phyloP scores from a whole-genome alignment of 2,329 filamentous ascomycete species.

The Esteya vermicola region DNA sequence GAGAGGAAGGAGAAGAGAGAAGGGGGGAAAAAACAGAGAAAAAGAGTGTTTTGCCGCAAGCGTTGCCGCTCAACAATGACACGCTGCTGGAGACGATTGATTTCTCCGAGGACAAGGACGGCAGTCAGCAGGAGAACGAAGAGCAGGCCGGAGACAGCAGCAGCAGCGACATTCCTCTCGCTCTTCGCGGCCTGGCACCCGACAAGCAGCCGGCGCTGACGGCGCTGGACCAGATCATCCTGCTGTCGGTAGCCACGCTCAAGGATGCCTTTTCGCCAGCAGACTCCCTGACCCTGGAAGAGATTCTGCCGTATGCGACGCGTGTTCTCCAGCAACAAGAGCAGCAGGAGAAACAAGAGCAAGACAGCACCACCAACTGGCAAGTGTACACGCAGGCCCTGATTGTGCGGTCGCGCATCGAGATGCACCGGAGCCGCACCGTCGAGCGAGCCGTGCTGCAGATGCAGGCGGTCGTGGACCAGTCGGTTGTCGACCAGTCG shows the following conservation, averaged over 20 bases:
- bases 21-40: conserved; percentile 12
- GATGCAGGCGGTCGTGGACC: conserved; percentile 87
- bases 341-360: too few species aligned
- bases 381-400: conserved; percentile 93
- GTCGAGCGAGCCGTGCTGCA: conserved; percentile 82
- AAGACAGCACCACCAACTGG: conserved; percentile 89
- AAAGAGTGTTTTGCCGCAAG: conserved; percentile 38
- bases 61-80: conserved; percentile 76
- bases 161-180: conserved; percentile 33
- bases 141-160: too few species aligned
- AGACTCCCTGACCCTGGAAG: conserved; percentile 80
- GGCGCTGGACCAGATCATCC: conserved; percentile 76
- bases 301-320: conserved; percentile 81
- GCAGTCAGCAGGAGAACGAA: conserved; percentile 11
- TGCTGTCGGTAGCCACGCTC: conserved; percentile 76
- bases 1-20: conserved; percentile 8
- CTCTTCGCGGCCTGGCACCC: conserved; percentile 53
- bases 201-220: conserved; percentile 69
- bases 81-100: conserved; percentile 79
- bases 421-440: conserved; percentile 74
- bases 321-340: conserved; percentile 78
- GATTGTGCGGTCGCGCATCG: conserved; percentile 77
- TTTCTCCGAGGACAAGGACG: conserved; percentile 36
- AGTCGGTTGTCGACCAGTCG: conserved; percentile 75
- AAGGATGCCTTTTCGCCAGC: conserved; percentile 76